These are phyloP conservation scores for Dipodascus albidus DNA, from an alignment of 805 yeast species.

Conservation along the genomic window DNA sequence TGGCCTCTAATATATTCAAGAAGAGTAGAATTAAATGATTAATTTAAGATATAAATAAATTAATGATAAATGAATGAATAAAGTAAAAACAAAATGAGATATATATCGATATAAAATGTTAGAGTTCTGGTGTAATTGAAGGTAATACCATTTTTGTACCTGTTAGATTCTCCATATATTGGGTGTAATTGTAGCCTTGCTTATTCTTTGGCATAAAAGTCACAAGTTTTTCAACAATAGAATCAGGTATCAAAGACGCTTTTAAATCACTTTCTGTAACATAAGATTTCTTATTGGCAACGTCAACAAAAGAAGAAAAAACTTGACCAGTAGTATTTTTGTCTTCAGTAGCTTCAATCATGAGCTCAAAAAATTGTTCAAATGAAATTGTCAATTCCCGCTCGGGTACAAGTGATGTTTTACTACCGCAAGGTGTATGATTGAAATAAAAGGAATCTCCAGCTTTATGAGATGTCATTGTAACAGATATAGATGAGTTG, in stretches of 20 bases:
- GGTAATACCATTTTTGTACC: conserved; percentile 26
- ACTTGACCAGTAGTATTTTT: conserved; percentile 29
- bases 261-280: conserved; percentile 30
- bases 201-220: conserved; percentile 20
- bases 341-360: conserved; percentile 31
- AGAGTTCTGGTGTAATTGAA: too few species aligned
- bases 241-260: conserved; percentile 26
- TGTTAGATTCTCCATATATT: conserved; percentile 33
- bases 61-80: too few species aligned
- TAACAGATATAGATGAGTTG: neutral
- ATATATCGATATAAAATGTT: too few species aligned
- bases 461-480: neutral
- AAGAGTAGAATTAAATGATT: too few species aligned
- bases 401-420: neutral
- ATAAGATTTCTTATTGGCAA: conserved; percentile 29
- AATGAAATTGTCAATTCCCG: conserved; percentile 16
- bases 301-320: conserved; percentile 28
- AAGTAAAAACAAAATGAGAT: too few species aligned
- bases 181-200: conserved; percentile 21
- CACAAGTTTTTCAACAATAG: conserved; percentile 22
- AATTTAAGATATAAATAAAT: too few species aligned
- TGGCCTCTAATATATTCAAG: too few species aligned
- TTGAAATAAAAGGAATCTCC: neutral
- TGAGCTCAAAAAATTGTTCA: conserved; percentile 25
- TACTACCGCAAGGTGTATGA: neutral